Conservation (phyloP, 768 basidiomycete species). For the Austroboletus eburneus region DNA sequence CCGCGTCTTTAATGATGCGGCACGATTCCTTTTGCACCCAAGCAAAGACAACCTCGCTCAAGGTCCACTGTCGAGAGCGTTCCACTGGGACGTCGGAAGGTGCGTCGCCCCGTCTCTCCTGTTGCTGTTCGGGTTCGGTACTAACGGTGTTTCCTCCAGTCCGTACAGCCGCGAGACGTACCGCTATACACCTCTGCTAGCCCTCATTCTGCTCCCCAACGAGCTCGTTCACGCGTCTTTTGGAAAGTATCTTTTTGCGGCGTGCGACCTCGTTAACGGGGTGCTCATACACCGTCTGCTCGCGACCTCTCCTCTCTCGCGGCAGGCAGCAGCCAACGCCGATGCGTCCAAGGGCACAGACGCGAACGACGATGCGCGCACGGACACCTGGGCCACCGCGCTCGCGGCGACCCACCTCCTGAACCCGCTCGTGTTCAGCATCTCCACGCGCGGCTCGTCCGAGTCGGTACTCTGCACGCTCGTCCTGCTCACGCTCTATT, state of each 20-base stretch:
- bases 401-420: conserved; percentile 75
- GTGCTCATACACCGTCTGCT: conserved; percentile 64
- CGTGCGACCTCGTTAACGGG: conserved; percentile 79
- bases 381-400: conserved; percentile 41
- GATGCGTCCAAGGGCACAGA: not conserved
- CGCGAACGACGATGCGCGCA: not conserved
- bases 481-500: conserved; percentile 67
- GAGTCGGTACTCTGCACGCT: conserved; percentile 82
- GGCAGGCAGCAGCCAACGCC: not conserved
- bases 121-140: not conserved
- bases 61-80: conserved; percentile 48
- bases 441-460: conserved; percentile 95
- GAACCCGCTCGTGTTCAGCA: conserved; percentile 92
- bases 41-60: conserved; percentile 49
- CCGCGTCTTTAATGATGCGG: conserved; percentile 91
- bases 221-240: conserved; percentile 77
- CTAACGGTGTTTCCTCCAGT: conserved; percentile 37
- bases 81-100: conserved; percentile 61
- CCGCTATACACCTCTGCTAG: conserved; percentile 92
- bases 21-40: conserved; percentile 58
- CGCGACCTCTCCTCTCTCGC: conserved; percentile 44
- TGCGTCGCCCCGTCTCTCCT: conserved; percentile 41
- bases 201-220: conserved; percentile 79
- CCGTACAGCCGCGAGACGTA: conserved; percentile 92
- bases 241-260: conserved; percentile 87